Evolutionary conservation across 2,329 filamentous ascomycete genomes (phyloP).

Genomic region (Claviceps purpurea): DNA sequence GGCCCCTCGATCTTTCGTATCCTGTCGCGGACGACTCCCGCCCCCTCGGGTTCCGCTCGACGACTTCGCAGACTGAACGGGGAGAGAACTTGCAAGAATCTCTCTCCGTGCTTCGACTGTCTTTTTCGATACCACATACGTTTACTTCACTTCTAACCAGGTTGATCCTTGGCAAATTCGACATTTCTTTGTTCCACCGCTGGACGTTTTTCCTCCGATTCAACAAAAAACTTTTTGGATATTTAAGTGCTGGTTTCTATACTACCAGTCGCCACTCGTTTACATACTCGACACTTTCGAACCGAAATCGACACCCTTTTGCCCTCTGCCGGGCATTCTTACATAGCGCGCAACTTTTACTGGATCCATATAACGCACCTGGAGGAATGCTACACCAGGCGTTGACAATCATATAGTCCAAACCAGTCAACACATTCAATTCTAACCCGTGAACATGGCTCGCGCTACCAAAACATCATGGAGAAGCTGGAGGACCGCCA

Average conservation of each 20-base stretch:
- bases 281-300: neutral
- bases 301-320: neutral
- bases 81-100: neutral
- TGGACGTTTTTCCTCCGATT: slow-evolving; percentile 3
- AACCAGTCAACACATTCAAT: no score
- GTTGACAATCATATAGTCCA: neutral
- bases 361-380: no score
- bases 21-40: neutral
- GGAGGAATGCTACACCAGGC: neutral
- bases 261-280: no score
- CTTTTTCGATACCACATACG: slow-evolving; percentile 8
- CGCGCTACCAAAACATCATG: slow-evolving; percentile 11
- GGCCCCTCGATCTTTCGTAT: neutral
- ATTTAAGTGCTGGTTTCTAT: no score
- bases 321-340: neutral
- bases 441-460: slow-evolving; percentile 15
- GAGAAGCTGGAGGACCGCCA: slow-evolving; percentile 15
- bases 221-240: neutral
- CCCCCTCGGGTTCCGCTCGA: neutral
- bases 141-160: slow-evolving; percentile 21
- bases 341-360: neutral
- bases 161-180: slow-evolving; percentile 42
- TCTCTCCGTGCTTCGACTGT: neutral
- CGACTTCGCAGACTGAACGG: neutral
- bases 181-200: slow-evolving; percentile 9